Percentiles rank a stretch among this genome's conserved stretches.
Evolutionary conservation across 352 stramenopile genomes (phyloP).

Genomic region (Aphanomyces euteiches): DNA sequence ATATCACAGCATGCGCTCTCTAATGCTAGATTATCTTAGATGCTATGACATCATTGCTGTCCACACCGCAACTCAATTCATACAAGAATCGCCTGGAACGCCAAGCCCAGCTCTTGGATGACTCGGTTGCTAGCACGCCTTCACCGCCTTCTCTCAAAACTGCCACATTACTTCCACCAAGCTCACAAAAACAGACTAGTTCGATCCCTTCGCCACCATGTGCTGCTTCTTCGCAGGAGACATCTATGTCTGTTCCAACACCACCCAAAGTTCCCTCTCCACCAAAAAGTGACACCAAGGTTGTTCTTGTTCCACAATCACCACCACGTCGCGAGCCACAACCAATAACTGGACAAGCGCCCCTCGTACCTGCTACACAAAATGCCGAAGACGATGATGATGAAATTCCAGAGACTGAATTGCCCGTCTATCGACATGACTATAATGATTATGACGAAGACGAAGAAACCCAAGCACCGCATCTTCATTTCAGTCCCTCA

Average conservation of each 20-base stretch:
- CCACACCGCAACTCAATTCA: background rate
- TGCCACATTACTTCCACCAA: background rate
- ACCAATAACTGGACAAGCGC: background rate
- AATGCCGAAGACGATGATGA: constrained; percentile 30
- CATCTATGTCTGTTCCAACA: background rate
- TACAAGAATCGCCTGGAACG: background rate
- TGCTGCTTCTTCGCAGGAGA: background rate
- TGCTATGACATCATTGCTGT: background rate
- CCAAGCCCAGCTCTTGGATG: background rate
- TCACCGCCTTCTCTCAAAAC: background rate
- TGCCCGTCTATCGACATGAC: constrained; percentile 7
- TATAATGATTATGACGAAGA: constrained; percentile 32
- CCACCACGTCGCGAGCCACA: constrained; percentile 16
- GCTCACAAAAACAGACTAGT: too few species aligned
- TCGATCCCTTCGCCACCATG: background rate
- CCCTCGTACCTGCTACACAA: constrained; percentile 29
- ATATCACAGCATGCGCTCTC: background rate
- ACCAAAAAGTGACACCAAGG: background rate
- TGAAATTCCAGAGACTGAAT: constrained; percentile 24
- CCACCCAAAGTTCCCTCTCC: background rate
- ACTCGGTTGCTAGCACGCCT: background rate
- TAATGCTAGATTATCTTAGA: constrained; percentile 17
- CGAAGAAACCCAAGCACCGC: constrained; percentile 35
- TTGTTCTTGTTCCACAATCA: constrained; percentile 15
- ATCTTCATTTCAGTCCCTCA: background rate